Base-by-base conservation (phyloP, 31 red algal species). In the Bonnemaisonia californica region DNA sequence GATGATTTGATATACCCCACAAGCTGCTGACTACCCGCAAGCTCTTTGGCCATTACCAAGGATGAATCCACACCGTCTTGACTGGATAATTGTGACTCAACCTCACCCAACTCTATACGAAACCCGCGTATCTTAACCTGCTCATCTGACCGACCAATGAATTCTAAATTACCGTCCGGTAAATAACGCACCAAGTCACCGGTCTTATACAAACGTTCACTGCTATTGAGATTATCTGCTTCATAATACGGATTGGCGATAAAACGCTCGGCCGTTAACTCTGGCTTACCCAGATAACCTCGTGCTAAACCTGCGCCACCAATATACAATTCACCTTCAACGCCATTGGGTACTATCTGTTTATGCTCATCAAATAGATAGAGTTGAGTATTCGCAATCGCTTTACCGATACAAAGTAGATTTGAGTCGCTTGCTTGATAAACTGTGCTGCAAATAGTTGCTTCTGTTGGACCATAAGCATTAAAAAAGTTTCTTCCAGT, bases 81-180 rank as follows among this genome's bases (percentile, higher is more conserved):
- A 12, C 62, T 7, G 5, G 5, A 18, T 36, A 77, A 59, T 12
- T 12, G 13, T 16, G 72, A 29, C 30, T 77, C 72, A 65, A 77
- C 62, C 54, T 77, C 72, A 27, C 72, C 84, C 39, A 87, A 60
- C 32, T 87, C 84, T 58, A 87, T 62, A 2, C 84, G 72, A 62
- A 79, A 87, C 5, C 84, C 84, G 11, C 74, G 74, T 31, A 87
- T 60, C 41, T 87, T 87, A 4, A 87, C 84, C 41, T 87, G 84
- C 3, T 77, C 60, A 71, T 87, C 84, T 1, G 71, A 41, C 18
- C 84, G 74, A 41, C 74, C 74, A 40, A 79, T 65, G 60, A 64
- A 62, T 78, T 87, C 84, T 23, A 87, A 41, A 38, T 77, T 59
- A 41, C 84, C 84, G 79, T 71, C 62, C 11, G 29, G 22, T 48